These are phyloP conservation scores for Penicillium sp. DNA, from an alignment of 2,329 filamentous ascomycete genomes.

Conservation along the genomic window DNA sequence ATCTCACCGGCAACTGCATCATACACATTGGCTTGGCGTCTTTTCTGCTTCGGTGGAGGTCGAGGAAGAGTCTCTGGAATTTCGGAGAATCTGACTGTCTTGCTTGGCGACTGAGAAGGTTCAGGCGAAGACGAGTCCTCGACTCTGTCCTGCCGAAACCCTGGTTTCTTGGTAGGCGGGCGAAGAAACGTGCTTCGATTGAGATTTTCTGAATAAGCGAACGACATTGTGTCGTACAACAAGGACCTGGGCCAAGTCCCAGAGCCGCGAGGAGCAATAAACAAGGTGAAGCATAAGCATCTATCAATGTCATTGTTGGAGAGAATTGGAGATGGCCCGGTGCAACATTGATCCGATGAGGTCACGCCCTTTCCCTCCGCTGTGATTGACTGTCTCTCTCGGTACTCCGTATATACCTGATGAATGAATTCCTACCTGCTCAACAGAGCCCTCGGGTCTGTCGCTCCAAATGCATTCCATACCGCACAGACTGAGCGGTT, in stretches of 20 bases:
- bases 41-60: neutral
- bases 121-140: neutral
- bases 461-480: conserved; percentile 67
- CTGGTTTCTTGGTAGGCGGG: neutral
- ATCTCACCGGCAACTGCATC: conserved; percentile 61
- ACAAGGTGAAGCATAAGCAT: too few relatives aligned
- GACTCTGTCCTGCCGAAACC: neutral
- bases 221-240: neutral
- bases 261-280: too few relatives aligned
- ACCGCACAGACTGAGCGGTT: conserved; percentile 68
- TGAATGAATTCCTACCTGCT: conserved; percentile 80
- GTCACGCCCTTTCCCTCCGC: conserved; percentile 29
- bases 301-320: too few relatives aligned
- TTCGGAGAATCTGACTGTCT: conserved; percentile 4
- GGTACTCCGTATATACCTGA: conserved; percentile 28
- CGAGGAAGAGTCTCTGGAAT: neutral
- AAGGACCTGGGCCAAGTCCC: neutral
- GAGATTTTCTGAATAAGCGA: neutral
- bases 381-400: neutral
- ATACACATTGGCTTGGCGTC: conserved; percentile 55
- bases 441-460: conserved; percentile 72
- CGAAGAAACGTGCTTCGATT: neutral
- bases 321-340: too few relatives aligned
- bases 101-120: neutral
- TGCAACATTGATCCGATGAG: conserved; percentile 28